A percentile compares a stretch with the other conserved stretches of the same genome.
Evolutionary conservation across 1,284 basidiomycete species (phyloP).

Genomic region (Cerioporus squamosus): DNA sequence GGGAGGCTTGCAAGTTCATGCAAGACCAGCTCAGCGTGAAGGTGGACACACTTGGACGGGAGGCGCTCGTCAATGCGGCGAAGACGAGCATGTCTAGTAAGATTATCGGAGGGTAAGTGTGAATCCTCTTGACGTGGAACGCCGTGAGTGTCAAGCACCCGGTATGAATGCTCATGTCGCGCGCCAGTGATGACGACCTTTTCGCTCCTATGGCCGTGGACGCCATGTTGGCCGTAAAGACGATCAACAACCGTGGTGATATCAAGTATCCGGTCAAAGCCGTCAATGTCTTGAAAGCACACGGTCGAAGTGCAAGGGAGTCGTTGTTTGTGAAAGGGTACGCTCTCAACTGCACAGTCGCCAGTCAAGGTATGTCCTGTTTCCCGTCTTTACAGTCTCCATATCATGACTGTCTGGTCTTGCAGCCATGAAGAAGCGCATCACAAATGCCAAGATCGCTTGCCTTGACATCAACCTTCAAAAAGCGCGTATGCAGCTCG

Average conservation of each 20-base stretch:
- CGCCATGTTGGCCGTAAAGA: constrained; percentile 98
- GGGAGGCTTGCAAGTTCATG: constrained; percentile 98
- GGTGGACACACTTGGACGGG: constrained; percentile 90
- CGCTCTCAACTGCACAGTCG: constrained; percentile 98
- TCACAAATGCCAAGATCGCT: constrained; percentile 95
- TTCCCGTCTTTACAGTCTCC: too few species aligned
- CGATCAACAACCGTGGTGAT: constrained; percentile 93
- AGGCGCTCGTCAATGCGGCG: constrained; percentile 94
- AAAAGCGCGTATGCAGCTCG: constrained; percentile 97
- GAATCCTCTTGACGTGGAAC: not conserved
- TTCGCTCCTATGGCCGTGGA: constrained; percentile 99
- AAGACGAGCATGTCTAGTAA: constrained; percentile 99
- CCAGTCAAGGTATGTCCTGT: constrained; percentile 82
- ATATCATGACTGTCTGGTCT: too few species aligned
- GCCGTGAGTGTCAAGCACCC: too few species aligned
- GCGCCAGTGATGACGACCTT: constrained; percentile 86
- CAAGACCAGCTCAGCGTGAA: constrained; percentile 97
- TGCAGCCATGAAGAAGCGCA: constrained; percentile 96
- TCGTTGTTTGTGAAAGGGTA: constrained; percentile 97
- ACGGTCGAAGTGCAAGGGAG: constrained; percentile 95
- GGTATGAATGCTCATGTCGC: not conserved
- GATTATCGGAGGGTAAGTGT: constrained; percentile 91
- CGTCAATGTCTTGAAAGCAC: constrained; percentile 99
- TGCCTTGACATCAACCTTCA: constrained; percentile 98
- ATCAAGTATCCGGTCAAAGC: constrained; percentile 99